A percentile compares a stretch with the other conserved stretches of the same genome.
Evolutionary conservation across 2,329 filamentous ascomycete genomes (phyloP).

Genomic region (Blumeria hordei): DNA sequence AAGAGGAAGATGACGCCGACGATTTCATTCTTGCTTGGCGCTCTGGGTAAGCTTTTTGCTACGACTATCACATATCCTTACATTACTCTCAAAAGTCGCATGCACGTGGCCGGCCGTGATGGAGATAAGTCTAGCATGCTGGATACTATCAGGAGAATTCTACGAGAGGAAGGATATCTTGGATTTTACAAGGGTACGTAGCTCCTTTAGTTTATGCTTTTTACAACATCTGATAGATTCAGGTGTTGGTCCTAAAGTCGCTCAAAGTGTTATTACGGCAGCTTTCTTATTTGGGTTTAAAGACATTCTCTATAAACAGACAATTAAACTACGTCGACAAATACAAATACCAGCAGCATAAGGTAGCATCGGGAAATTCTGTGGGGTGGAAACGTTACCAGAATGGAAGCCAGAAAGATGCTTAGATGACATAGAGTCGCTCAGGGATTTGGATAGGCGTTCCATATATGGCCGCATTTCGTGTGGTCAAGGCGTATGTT

Average conservation of each 20-base stretch:
- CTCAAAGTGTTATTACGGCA: conserved; percentile 87
- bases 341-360: background rate
- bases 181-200: conserved; percentile 73
- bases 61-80: conserved; percentile 93
- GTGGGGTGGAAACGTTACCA: too few species aligned
- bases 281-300: conserved; percentile 97
- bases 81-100: conserved; percentile 94
- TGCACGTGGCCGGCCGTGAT: conserved; percentile 67
- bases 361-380: too few species aligned
- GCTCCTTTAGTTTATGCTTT: background rate
- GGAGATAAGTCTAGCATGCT: conserved; percentile 62
- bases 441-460: too few species aligned
- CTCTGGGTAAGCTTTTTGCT: conserved; percentile 80
- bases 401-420: too few species aligned
- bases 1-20: conserved; percentile 51
- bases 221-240: conserved; percentile 6
- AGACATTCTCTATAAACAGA: conserved; percentile 77
- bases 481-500: too few species aligned
- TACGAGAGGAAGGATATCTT: conserved; percentile 71
- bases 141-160: conserved; percentile 51
- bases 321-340: conserved; percentile 33
- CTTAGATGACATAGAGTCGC: too few species aligned
- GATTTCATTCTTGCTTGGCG: conserved; percentile 76
- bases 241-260: conserved; percentile 92
- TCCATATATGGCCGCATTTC: too few species aligned